Evolutionary conservation across 1,139 yeast species (phyloP).

Genomic region (Yamadazyma diospyri): DNA sequence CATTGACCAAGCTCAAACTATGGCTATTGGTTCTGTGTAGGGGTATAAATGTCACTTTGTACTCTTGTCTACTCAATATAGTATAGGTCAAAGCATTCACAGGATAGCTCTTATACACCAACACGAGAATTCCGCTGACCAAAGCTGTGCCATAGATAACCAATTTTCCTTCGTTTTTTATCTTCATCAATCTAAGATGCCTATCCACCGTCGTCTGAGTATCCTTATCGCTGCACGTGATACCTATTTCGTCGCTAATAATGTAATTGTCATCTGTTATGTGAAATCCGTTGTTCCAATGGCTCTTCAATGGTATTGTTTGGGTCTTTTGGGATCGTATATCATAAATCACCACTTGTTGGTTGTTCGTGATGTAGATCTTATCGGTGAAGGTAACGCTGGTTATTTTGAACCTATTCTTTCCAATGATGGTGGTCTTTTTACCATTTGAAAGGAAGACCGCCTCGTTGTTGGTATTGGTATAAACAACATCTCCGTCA

Average conservation of each 20-base stretch:
- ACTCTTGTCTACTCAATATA: constrained; percentile 25
- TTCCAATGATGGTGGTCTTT: background rate
- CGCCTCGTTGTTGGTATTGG: constrained; percentile 3
- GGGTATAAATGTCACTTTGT: constrained; percentile 22
- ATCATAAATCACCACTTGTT: constrained; percentile 1
- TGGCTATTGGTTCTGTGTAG: background rate
- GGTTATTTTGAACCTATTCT: constrained; percentile 11
- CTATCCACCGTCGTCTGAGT: constrained; percentile 1
- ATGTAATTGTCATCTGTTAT: constrained; percentile 7
- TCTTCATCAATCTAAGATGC: background rate
- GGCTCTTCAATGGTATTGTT: background rate
- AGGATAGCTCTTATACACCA: constrained; percentile 27
- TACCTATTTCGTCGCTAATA: constrained; percentile 28
- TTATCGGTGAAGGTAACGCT: constrained; percentile 1
- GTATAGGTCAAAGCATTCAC: constrained; percentile 29
- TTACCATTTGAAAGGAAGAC: background rate
- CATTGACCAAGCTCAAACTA: constrained; percentile 12
- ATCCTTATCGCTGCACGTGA: constrained; percentile 1
- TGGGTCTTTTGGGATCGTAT: background rate
- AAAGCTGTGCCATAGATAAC: constrained; percentile 23
- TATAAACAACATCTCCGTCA: constrained; percentile 1
- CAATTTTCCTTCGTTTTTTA: constrained; percentile 26
- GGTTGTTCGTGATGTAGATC: constrained; percentile 1
- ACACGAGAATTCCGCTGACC: constrained; percentile 21
- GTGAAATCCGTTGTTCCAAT: constrained; percentile 3